Evolutionary conservation across 768 basidiomycete species (phyloP).

Genomic region (Phylloporus rhodoxanthus): DNA sequence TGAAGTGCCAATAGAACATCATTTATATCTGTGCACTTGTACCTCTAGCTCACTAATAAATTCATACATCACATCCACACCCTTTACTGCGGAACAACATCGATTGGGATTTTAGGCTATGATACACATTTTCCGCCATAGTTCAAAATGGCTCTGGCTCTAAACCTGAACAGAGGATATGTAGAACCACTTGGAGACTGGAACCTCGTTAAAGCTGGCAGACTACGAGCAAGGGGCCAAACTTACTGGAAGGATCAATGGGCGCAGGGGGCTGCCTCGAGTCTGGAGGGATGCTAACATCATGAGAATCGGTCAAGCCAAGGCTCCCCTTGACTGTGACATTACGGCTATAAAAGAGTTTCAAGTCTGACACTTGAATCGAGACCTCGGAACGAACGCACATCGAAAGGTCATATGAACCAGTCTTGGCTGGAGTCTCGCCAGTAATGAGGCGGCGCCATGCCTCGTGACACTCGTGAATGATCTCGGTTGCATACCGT

Average conservation of each 20-base stretch:
- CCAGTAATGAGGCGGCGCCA: conserved; percentile 92
- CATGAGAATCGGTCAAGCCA: conserved; percentile 57
- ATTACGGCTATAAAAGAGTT: conserved; percentile 56
- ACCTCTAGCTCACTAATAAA: conserved; percentile 16
- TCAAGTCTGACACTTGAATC: neutral
- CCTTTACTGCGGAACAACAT: neutral
- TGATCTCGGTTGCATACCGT: conserved; percentile 98
- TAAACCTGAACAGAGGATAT: conserved; percentile 85
- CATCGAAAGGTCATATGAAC: conserved; percentile 78
- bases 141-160: neutral
- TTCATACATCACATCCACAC: neutral
- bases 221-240: neutral
- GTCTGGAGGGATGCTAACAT: conserved; percentile 65
- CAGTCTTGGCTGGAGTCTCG: conserved; percentile 67
- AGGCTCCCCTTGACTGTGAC: conserved; percentile 62
- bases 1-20: conserved; percentile 9
- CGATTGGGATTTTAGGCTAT: neutral
- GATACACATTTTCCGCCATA: neutral
- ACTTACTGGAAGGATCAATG: conserved; percentile 84
- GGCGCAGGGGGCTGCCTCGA: conserved; percentile 81
- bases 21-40: conserved; percentile 22
- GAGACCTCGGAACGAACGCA: conserved; percentile 35
- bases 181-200: conserved; percentile 92
- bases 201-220: conserved; percentile 10
- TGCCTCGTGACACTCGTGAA: conserved; percentile 97